A percentile compares a stretch with the other conserved stretches of the same genome.
Evolutionary conservation across 768 basidiomycete species (phyloP).

Genomic region (Amanita subjunquillea): DNA sequence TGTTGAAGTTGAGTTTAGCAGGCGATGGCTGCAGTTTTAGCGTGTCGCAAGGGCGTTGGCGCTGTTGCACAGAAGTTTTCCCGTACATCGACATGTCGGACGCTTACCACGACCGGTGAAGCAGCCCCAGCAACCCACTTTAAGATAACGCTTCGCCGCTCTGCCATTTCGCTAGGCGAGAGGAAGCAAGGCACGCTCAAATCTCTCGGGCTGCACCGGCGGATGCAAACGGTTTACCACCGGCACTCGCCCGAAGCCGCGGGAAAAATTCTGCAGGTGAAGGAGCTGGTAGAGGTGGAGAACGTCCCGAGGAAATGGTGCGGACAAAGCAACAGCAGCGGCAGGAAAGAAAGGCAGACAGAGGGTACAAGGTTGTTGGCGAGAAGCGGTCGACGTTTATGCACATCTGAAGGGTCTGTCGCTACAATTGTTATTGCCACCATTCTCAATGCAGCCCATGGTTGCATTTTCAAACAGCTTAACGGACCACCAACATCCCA

Average conservation of each 20-base stretch:
- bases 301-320: conserved; percentile 66
- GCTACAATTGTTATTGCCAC: not conserved
- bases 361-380: conserved; percentile 57
- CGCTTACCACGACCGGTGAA: not conserved
- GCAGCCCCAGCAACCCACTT: conserved; percentile 53
- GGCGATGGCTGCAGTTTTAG: not conserved
- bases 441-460: not conserved
- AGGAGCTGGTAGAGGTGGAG: conserved; percentile 83
- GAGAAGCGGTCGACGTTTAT: conserved; percentile 22
- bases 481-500: too few relatives aligned
- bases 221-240: conserved; percentile 81
- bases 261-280: conserved; percentile 79
- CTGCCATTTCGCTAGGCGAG: conserved; percentile 73
- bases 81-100: not conserved
- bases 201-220: conserved; percentile 75
- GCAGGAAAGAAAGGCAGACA: conserved; percentile 49
- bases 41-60: too few relatives aligned
- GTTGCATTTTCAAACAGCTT: too few relatives aligned
- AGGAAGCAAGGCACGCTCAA: conserved; percentile 63
- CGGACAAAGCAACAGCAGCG: conserved; percentile 63
- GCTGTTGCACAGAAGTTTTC: too few relatives aligned
- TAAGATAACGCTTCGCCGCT: conserved; percentile 84
- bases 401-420: conserved; percentile 14
- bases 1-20: not conserved
- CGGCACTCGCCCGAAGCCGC: conserved; percentile 63